A percentile compares a stretch with the other conserved stretches of the same genome.
phyloP scores from a whole-genome alignment of 73 alveolate species.

The Paramecium pentaurelia region DNA sequence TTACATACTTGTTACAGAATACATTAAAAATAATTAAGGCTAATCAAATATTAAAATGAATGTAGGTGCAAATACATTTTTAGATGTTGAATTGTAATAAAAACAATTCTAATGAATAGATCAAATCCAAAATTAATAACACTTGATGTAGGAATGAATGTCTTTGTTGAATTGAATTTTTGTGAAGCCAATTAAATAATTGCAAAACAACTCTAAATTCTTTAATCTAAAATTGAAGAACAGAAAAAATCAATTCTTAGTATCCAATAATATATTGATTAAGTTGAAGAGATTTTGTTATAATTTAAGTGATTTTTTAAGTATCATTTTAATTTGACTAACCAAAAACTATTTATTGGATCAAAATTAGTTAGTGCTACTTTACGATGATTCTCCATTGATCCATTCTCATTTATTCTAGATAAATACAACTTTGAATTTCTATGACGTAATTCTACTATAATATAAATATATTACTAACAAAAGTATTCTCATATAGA shows the following conservation, averaged over 20 bases:
- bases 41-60: neutral
- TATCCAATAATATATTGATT: neutral
- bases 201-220: neutral
- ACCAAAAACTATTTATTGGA: neutral
- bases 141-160: neutral
- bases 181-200: neutral
- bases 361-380: neutral
- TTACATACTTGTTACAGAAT: neutral
- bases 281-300: neutral
- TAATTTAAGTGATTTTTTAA: neutral
- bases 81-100: neutral
- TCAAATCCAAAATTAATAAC: neutral
- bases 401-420: neutral
- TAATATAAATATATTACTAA: neutral
- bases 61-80: neutral
- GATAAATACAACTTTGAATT: neutral
- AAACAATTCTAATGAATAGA: neutral
- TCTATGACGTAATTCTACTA: neutral
- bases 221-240: neutral
- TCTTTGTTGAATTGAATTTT: neutral
- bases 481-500: slow-evolving; percentile 9
- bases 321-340: neutral
- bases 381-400: neutral
- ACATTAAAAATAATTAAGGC: neutral
- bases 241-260: neutral